Evolutionary conservation across 441 rosid genomes (phyloP).

Genomic region (Adansonia grandidieri): DNA sequence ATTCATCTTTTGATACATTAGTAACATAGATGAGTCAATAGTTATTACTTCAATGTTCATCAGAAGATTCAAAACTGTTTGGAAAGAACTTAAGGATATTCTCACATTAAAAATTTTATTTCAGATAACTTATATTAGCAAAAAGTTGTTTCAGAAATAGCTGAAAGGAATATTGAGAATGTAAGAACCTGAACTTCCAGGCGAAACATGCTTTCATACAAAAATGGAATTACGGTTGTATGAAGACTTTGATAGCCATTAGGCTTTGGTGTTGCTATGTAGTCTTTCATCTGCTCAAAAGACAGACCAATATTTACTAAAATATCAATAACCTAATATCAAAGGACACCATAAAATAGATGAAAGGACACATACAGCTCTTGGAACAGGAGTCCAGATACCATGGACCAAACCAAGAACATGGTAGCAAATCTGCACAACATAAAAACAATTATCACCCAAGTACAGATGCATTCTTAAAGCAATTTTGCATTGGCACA

Average conservation of each 20-base stretch:
- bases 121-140: constrained; percentile 15
- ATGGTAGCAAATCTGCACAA: constrained; percentile 93
- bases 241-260: constrained; percentile 99
- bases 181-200: constrained; percentile 87
- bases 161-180: constrained; percentile 24
- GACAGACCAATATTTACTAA: constrained; percentile 29
- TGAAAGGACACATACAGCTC: constrained; percentile 63
- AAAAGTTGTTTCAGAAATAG: background rate
- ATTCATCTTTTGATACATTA: background rate
- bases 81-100: background rate
- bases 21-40: constrained; percentile 9
- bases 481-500: constrained; percentile 26
- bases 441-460: constrained; percentile 16
- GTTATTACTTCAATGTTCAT: constrained; percentile 2
- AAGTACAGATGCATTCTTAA: constrained; percentile 13
- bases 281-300: constrained; percentile 83
- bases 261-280: constrained; percentile 99
- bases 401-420: constrained; percentile 94
- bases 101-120: background rate
- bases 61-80: constrained; percentile 11
- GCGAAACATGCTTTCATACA: constrained; percentile 95
- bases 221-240: constrained; percentile 93
- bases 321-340: constrained; percentile 16
- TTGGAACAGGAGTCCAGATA: constrained; percentile 96
- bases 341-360: constrained; percentile 20